Percentiles rank a stretch among this genome's conserved stretches.
These are phyloP conservation scores for Alternaria ventricosa DNA, from an alignment of 2,329 filamentous ascomycete genomes.

Conservation along the genomic window DNA sequence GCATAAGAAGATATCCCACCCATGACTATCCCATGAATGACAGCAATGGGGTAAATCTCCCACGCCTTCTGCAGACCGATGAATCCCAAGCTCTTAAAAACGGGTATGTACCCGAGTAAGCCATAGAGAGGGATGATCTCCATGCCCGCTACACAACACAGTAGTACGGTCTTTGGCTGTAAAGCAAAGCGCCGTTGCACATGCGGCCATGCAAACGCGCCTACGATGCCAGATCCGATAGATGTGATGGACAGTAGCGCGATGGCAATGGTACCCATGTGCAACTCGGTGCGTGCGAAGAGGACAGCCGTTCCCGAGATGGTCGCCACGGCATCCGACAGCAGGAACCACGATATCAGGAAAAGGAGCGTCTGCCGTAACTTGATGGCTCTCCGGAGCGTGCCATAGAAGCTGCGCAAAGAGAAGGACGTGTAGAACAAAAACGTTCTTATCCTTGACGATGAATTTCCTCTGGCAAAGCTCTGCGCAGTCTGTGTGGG, in stretches of 20 bases:
- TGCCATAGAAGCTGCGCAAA: conserved; percentile 82
- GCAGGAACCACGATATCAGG: conserved; percentile 85
- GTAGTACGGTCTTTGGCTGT: conserved; percentile 79
- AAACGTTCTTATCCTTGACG: conserved; percentile 35
- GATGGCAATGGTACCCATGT: conserved; percentile 84
- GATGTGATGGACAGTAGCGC: conserved; percentile 90
- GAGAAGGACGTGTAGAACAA: conserved; percentile 78
- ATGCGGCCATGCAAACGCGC: conserved; percentile 85
- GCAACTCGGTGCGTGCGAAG: conserved; percentile 87
- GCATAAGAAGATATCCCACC: conserved; percentile 89
- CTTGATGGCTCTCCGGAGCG: conserved; percentile 71
- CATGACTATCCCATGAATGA: conserved; percentile 86
- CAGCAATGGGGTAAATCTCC: conserved; percentile 90
- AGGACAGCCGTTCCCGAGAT: conserved; percentile 93
- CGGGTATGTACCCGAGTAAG: conserved; percentile 80
- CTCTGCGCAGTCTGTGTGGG: conserved; percentile 26
- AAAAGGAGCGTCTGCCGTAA: conserved; percentile 77
- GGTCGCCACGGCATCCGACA: conserved; percentile 91
- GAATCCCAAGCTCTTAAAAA: conserved; percentile 74
- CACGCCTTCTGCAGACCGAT: conserved; percentile 83
- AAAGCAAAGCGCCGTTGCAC: conserved; percentile 72
- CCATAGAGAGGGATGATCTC: conserved; percentile 91
- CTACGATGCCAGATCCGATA: conserved; percentile 81
- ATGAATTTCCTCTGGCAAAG: conserved; percentile 8
- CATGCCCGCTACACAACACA: conserved; percentile 83